Evolutionary conservation across 2,329 filamentous ascomycete genomes (phyloP).

Genomic region (Alternaria hordeiaustralica): DNA sequence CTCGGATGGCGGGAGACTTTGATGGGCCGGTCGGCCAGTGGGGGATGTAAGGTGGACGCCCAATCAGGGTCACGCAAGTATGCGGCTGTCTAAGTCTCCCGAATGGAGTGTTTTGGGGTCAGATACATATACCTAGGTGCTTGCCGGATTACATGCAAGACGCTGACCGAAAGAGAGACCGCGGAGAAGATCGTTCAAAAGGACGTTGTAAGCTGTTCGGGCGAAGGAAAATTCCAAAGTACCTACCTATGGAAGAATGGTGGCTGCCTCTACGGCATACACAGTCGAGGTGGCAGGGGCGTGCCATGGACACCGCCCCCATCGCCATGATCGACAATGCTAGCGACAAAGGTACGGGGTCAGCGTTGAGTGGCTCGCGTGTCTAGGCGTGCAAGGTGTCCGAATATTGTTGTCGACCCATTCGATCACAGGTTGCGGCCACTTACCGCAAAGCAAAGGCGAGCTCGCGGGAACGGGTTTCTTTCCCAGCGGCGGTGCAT

Average conservation of each 20-base stretch:
- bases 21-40: conserved; percentile 7
- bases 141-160: neutral
- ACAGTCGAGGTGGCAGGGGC: conserved; percentile 7
- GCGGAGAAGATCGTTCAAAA: neutral
- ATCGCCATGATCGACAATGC: conserved; percentile 15
- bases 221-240: neutral
- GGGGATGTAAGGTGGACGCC: conserved; percentile 10
- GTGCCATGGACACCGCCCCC: conserved; percentile 5
- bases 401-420: neutral
- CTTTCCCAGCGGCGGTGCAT: conserved; percentile 17
- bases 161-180: neutral
- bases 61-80: conserved; percentile 17
- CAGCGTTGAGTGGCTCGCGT: conserved; percentile 4
- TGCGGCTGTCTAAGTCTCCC: neutral
- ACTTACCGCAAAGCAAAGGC: conserved; percentile 6
- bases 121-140: neutral
- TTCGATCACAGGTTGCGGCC: neutral
- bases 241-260: neutral
- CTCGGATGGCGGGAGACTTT: conserved; percentile 16
- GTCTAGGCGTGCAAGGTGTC: neutral
- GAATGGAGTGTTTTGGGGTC: neutral
- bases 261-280: neutral
- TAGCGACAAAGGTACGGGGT: conserved; percentile 3
- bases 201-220: neutral
- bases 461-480: conserved; percentile 22